These are phyloP conservation scores for Aureobasidium lini DNA, from an alignment of 2,329 filamentous ascomycete genomes.

Conservation along the genomic window DNA sequence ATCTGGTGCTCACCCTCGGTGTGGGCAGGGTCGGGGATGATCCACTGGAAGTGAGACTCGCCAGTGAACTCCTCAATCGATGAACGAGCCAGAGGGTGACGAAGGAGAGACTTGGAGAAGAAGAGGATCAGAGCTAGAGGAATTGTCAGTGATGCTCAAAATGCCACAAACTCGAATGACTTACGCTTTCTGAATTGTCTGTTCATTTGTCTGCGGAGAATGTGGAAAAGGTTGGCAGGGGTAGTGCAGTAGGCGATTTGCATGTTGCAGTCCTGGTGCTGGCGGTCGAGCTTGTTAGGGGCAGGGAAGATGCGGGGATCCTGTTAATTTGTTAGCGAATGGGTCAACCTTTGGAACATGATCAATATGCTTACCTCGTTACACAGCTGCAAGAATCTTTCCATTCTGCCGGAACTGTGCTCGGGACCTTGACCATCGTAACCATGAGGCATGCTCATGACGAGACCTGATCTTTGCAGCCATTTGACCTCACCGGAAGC, in stretches of 20 bases:
- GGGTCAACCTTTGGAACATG: background rate
- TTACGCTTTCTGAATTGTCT: slow-evolving; percentile 98
- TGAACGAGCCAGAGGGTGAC: slow-evolving; percentile 87
- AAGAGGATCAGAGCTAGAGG: slow-evolving; percentile 78
- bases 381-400: slow-evolving; percentile 93
- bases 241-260: slow-evolving; percentile 97
- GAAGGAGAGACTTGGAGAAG: slow-evolving; percentile 95
- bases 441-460: slow-evolving; percentile 93
- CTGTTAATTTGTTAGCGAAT: background rate
- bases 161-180: slow-evolving; percentile 29
- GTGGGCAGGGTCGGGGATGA: slow-evolving; percentile 86
- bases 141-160: slow-evolving; percentile 18
- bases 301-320: slow-evolving; percentile 89
- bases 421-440: slow-evolving; percentile 98
- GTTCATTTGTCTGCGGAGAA: slow-evolving; percentile 95
- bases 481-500: slow-evolving; percentile 97
- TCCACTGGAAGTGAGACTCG: slow-evolving; percentile 92
- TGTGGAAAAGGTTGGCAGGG: slow-evolving; percentile 92
- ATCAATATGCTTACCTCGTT: slow-evolving; percentile 54
- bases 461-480: slow-evolving; percentile 94
- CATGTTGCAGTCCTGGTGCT: slow-evolving; percentile 99
- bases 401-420: slow-evolving; percentile 94
- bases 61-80: slow-evolving; percentile 83
- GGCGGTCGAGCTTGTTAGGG: slow-evolving; percentile 81
- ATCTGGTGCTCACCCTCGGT: slow-evolving; percentile 55